A percentile compares a stretch with the other conserved stretches of the same genome.
Conservation (phyloP, 2,329 filamentous ascomycete species). For the Amauroascus niger region DNA sequence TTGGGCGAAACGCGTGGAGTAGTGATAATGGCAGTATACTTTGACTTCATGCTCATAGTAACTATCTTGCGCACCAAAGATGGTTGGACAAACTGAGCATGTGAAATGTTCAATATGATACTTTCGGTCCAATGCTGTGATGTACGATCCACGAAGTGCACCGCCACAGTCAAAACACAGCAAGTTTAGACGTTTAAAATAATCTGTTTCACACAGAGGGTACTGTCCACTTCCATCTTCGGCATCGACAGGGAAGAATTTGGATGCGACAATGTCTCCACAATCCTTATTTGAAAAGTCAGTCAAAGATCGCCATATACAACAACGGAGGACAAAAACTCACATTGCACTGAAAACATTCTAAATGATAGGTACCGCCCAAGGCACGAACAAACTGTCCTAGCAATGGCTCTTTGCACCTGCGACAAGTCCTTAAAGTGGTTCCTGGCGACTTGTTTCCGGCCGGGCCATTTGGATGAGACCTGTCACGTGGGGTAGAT, state of each 20-base stretch:
- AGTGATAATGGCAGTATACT: constrained; percentile 98
- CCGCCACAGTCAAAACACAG: constrained; percentile 88
- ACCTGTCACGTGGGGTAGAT: constrained; percentile 29
- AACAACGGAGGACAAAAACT: constrained; percentile 24
- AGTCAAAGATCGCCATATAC: constrained; percentile 2
- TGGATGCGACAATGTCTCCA: constrained; percentile 91
- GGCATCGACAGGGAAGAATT: constrained; percentile 95
- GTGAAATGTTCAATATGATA: constrained; percentile 99
- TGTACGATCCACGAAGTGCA: constrained; percentile 90
- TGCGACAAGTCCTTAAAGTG: constrained; percentile 57
- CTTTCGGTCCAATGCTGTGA: constrained; percentile 92
- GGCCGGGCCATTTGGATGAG: constrained; percentile 30
- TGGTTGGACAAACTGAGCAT: constrained; percentile 88
- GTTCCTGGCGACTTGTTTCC: constrained; percentile 29
- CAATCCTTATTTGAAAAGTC: constrained; percentile 62
- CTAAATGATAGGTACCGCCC: constrained; percentile 87
- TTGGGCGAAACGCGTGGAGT: constrained; percentile 94
- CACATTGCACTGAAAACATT: constrained; percentile 96
- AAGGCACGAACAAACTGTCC: constrained; percentile 94
- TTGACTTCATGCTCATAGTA: constrained; percentile 97
- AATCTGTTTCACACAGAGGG: constrained; percentile 94
- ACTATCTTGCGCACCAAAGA: constrained; percentile 97
- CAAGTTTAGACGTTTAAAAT: constrained; percentile 83
- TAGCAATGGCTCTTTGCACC: constrained; percentile 77
- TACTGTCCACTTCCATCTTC: constrained; percentile 76